phyloP scores from a whole-genome alignment of 2,329 filamentous ascomycete genomes.

The Fusarium sp. region DNA sequence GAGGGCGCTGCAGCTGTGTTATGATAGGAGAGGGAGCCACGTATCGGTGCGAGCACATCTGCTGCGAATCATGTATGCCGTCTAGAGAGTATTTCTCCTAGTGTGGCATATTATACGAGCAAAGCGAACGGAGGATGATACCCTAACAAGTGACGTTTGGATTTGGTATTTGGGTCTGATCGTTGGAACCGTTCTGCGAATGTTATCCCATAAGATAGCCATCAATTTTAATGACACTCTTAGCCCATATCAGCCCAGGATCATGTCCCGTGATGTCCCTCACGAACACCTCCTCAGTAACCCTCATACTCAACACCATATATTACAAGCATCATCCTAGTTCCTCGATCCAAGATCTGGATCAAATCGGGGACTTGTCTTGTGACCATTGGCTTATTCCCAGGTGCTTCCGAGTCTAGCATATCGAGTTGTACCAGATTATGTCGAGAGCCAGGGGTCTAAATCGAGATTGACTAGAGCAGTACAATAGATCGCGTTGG shows the following conservation, averaged over 20 bases:
- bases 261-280: background rate
- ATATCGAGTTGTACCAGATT: constrained; percentile 42
- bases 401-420: constrained; percentile 25
- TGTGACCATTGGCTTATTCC: constrained; percentile 26
- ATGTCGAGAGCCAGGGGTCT: constrained; percentile 37
- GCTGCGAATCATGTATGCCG: constrained; percentile 62
- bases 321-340: constrained; percentile 16
- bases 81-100: constrained; percentile 50
- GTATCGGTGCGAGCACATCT: constrained; percentile 65
- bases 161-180: background rate
- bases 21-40: constrained; percentile 63
- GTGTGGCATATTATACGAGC: background rate
- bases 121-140: constrained; percentile 6
- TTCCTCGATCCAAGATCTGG: constrained; percentile 2
- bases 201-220: background rate
- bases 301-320: background rate
- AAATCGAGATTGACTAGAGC: constrained; percentile 36
- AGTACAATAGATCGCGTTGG: constrained; percentile 21
- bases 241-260: background rate
- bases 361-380: constrained; percentile 11
- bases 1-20: constrained; percentile 62
- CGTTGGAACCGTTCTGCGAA: background rate
- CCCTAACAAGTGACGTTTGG: background rate
- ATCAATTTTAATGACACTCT: background rate
- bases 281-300: background rate